Conservation (phyloP, 495 filamentous ascomycete genomes). For the Tuber calosporum region DNA sequence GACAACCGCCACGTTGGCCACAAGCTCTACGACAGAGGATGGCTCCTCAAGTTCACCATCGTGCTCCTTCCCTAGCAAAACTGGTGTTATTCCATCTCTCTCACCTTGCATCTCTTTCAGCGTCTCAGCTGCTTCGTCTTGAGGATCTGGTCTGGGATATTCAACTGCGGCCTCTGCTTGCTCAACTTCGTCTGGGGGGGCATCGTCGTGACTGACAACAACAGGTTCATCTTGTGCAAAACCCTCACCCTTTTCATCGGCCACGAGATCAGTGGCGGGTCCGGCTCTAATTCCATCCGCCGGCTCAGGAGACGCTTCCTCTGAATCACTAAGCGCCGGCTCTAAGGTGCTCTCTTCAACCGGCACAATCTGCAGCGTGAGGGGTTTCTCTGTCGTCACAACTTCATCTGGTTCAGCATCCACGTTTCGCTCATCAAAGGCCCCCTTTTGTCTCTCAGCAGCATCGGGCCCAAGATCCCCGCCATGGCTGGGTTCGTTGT, state of each 20-base stretch:
- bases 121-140: not conserved
- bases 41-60: not conserved
- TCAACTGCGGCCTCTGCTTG: constrained; percentile 30
- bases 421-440: constrained; percentile 40
- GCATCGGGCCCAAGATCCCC: constrained; percentile 18
- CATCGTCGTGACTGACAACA: constrained; percentile 32
- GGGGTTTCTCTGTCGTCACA: constrained; percentile 8
- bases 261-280: not conserved
- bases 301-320: constrained; percentile 3
- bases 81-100: not conserved
- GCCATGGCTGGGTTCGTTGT: constrained; percentile 23
- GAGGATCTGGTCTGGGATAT: not conserved
- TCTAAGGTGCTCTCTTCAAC: not conserved
- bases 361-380: not conserved
- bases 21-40: not conserved
- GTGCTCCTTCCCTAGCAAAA: not conserved
- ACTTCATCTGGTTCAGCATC: constrained; percentile 23
- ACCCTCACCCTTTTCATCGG: constrained; percentile 5
- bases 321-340: not conserved
- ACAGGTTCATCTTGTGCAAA: constrained; percentile 22
- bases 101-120: not conserved
- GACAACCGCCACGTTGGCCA: not conserved
- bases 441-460: constrained; percentile 16
- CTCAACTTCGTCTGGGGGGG: constrained; percentile 34
- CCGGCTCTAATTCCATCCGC: not conserved